Base-by-base conservation (phyloP, 495 filamentous ascomycete genomes). In the Lepidopterella palustris region DNA sequence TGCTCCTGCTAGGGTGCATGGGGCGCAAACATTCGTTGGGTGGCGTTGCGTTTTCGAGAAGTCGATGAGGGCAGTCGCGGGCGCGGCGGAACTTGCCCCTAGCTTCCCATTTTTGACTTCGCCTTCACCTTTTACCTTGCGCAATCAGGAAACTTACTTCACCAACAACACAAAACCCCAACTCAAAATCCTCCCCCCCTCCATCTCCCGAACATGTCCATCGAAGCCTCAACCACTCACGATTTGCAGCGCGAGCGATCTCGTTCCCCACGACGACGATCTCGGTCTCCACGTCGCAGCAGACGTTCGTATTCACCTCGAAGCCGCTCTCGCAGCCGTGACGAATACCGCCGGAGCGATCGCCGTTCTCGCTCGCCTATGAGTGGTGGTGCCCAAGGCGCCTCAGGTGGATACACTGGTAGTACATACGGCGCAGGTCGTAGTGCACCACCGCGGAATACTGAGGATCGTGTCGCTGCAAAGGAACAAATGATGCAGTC, bases 401-500 rank as follows among this genome's bases (percentile, higher is more conserved):
- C 82, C 67, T 77, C 82, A 70, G 87, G 87, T 79, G 84, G 83
- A 70, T 81, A 83, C 71, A 77, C 80, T 62, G 76, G 75, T 55
- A n/a, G n/a, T 84, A 55, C 82, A 62, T 79, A 77, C 66, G 82
- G 80, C 75, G 77, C 77, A 72, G 79, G 78, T 76, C 76, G 80
- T 65, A 80, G 77, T 71, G 83, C 82, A 68, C 80, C 84, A 58
- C 83, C 85, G 61, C 82, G 91, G 75, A 80, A 80, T 26, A 88
- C 83, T 74, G 92, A 96, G 73, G 93, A 97, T 67, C 87, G 90
- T 66, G 79, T 83, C 52, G 84, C 82, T 61, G 86, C 88, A 60
- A 91, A 95, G 77, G 92, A 96, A 73, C 86, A 89, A 70, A 96
- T 95, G 89, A 92, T 97, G 89, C 87, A 87, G 76, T 87, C 83